phyloP scores from a whole-genome alignment of 2,329 filamentous ascomycete genomes.

The Simplicillium aogashimaense region DNA sequence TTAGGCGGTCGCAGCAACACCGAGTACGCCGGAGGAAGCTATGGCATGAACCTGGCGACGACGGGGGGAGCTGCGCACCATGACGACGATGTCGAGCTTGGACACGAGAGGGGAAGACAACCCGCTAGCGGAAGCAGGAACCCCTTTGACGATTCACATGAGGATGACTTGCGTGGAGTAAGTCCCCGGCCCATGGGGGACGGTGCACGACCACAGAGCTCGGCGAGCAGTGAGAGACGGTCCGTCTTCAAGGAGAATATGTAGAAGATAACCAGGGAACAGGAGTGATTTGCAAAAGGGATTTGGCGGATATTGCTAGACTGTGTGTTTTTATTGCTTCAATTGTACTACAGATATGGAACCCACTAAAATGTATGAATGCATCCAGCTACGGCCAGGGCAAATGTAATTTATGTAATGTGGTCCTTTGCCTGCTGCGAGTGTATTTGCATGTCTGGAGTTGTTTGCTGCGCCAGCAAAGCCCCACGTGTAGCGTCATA shows the following conservation, averaged over 20 bases:
- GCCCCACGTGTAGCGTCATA: not conserved
- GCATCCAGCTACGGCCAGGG: no score
- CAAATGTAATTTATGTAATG: no score
- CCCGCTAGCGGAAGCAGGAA: slow-evolving; percentile 34
- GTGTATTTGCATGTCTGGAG: no score
- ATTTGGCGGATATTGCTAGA: no score
- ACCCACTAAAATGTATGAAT: no score
- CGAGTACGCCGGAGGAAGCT: slow-evolving; percentile 25
- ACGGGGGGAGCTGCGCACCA: slow-evolving; percentile 18
- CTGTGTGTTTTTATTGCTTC: no score
- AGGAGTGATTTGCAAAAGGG: no score
- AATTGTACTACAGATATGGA: no score
- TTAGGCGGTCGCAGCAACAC: slow-evolving; percentile 31
- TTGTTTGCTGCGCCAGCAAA: no score
- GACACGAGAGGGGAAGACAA: slow-evolving; percentile 24
- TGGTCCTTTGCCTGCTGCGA: no score
- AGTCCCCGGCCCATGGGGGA: slow-evolving; percentile 65
- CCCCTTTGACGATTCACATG: slow-evolving; percentile 59
- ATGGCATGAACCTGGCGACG: slow-evolving; percentile 38
- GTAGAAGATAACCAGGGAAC: slow-evolving; percentile 19
- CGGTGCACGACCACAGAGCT: slow-evolving; percentile 12
- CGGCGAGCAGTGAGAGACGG: slow-evolving; percentile 24
- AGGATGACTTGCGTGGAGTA: slow-evolving; percentile 56
- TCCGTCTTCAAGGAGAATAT: slow-evolving; percentile 64
- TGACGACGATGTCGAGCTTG: slow-evolving; percentile 16